Base-by-base conservation (phyloP, 768 basidiomycete genomes). In the Trametes cingulata region DNA sequence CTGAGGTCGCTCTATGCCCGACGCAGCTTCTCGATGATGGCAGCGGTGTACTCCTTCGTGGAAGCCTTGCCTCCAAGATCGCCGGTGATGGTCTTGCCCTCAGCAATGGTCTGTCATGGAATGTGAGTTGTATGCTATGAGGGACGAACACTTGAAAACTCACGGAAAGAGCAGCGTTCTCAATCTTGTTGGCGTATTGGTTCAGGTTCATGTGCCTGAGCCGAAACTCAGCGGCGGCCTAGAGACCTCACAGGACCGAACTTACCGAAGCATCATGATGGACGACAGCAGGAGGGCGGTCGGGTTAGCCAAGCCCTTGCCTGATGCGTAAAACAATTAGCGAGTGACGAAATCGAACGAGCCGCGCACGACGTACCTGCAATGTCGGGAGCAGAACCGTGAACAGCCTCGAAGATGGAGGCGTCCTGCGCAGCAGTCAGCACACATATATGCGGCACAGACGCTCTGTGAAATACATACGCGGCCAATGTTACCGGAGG, bases 331-430 rank as follows among this genome's bases (percentile, higher is more conserved):
- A 42, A 47, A 58, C 55, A 50, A 42, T 50, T 57, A 27, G 47
- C 51, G 19, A 53, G 10, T n/a, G 5, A 41, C 22, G 5, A 39
- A 15, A 14, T 20, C 36, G 36, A 17, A 52, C 22, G 6, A 20
- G 20, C 7, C 19, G 19, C 20, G 15, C 17, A n/a, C 19, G n/a
- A 65, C 71, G 71, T 77, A 79, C 93, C 95, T 65, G 93, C 96
- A 72, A 98, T 99, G 74, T 98, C 97, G n/a, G 97, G 96, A 7
- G 97, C 97, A 19, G 95, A 98, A 57, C 97, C 97, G 76, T 99
- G 97, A 12, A 99, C 97, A 62, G 97, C 97, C 78, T 99, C 97
- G 68, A 98, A 99, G 74, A 99, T 99, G 56, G 95, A 98, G 36
- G 97, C 97, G 75, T 98, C 95, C 90, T 94, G 65, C 25, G 56